These are phyloP conservation scores for Fonsecaea nubica DNA, from an alignment of 2,329 filamentous ascomycete genomes.

Conservation along the genomic window DNA sequence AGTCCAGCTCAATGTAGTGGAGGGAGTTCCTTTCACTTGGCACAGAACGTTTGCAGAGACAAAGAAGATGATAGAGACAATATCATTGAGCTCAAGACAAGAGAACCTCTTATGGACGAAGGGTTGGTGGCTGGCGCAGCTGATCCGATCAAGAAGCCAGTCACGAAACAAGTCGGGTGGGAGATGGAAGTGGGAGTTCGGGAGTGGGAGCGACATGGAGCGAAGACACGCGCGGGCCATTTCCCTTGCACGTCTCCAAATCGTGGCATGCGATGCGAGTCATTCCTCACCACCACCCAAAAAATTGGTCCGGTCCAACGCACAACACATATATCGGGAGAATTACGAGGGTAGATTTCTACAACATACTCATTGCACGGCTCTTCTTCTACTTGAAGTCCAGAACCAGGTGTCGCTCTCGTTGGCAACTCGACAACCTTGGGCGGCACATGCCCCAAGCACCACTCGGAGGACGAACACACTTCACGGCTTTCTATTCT, in stretches of 20 bases:
- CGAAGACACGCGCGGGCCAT: neutral
- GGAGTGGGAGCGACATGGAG: neutral
- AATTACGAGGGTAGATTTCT: neutral
- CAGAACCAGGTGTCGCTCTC: neutral
- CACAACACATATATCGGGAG: neutral
- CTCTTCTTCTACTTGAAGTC: neutral
- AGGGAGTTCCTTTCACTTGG: conserved; percentile 4
- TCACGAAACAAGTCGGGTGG: conserved; percentile 1
- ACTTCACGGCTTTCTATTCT: neutral
- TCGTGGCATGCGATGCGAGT: neutral
- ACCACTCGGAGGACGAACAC: neutral
- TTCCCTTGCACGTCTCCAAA: conserved; percentile 10
- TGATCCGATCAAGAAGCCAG: conserved; percentile 12
- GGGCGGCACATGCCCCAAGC: neutral
- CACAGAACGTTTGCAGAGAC: neutral
- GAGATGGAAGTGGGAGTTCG: conserved; percentile 1
- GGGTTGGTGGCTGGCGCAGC: conserved; percentile 18
- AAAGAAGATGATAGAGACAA: conserved; percentile 10
- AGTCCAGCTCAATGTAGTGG: conserved; percentile 10
- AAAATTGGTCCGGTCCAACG: neutral
- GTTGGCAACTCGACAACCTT: neutral
- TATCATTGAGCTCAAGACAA: conserved; percentile 6
- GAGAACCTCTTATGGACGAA: neutral
- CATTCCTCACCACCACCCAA: neutral
- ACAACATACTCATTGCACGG: neutral